Evolutionary conservation across 208 protist genomes (phyloP).

Genomic region (Phytomonas sp.): DNA sequence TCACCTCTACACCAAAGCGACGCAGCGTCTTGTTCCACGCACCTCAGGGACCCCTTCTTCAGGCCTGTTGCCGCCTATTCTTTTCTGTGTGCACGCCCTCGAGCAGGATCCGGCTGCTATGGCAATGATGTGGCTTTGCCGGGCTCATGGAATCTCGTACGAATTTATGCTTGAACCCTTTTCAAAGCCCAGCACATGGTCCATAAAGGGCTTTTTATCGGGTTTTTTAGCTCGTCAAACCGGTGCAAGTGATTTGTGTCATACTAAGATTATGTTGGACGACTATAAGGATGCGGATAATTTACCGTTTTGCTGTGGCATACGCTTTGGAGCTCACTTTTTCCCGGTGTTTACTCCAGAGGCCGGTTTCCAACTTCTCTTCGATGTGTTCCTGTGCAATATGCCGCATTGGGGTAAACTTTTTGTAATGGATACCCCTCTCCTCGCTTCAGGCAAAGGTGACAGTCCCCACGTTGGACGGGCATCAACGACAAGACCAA

Average conservation of each 20-base stretch:
- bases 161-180: slow-evolving; percentile 48
- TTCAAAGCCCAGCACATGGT: slow-evolving; percentile 8
- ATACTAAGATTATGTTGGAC: not conserved
- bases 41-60: not conserved
- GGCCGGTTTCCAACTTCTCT: slow-evolving; percentile 13
- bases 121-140: slow-evolving; percentile 66
- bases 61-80: not conserved
- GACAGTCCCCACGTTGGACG: not conserved
- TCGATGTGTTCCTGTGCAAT: slow-evolving; percentile 12
- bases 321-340: slow-evolving; percentile 1
- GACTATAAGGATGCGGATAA: not conserved
- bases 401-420: slow-evolving; percentile 13
- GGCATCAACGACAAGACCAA: not conserved
- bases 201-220: not conserved
- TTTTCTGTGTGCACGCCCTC: slow-evolving; percentile 43
- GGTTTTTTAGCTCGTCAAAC: not conserved
- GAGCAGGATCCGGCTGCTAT: slow-evolving; percentile 57
- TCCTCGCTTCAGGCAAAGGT: not conserved
- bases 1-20: not conserved
- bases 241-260: not conserved
- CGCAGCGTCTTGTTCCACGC: not conserved
- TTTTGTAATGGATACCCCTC: not conserved
- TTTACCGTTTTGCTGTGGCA: slow-evolving; percentile 5
- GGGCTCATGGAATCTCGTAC: slow-evolving; percentile 53
- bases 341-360: slow-evolving; percentile 5